These are phyloP conservation scores for Ganoderma sp. DNA, from an alignment of 1,284 basidiomycete genomes.

Conservation along the genomic window DNA sequence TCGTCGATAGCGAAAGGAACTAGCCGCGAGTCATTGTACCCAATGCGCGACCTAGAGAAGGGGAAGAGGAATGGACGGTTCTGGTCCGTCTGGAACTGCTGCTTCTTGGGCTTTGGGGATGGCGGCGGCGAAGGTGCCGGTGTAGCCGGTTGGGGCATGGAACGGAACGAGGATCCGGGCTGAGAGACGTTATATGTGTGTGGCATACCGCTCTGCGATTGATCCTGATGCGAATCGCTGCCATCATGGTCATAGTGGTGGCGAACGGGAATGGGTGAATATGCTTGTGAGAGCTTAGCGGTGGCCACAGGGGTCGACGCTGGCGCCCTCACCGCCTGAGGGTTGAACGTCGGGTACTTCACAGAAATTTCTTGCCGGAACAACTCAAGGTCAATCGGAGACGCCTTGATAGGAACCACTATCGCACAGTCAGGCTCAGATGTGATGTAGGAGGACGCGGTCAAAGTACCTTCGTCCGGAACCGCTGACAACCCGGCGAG, in stretches of 20 bases:
- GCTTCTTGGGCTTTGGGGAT: conserved; percentile 93
- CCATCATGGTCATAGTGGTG: conserved; percentile 91
- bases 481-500: conserved; percentile 71
- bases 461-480: conserved; percentile 62
- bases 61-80: conserved; percentile 94
- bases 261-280: conserved; percentile 90
- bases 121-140: conserved; percentile 91
- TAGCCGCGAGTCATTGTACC: conserved; percentile 58
- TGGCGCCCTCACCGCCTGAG: conserved; percentile 49
- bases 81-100: conserved; percentile 99
- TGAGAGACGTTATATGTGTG: conserved; percentile 55
- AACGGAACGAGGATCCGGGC: conserved; percentile 52
- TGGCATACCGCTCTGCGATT: conserved; percentile 45
- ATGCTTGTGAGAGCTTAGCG: conserved; percentile 83
- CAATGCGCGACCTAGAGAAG: conserved; percentile 67
- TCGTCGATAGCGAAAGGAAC: conserved; percentile 97
- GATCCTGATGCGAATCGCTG: conserved; percentile 52
- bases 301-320: conserved; percentile 52
- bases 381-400: conserved; percentile 85
- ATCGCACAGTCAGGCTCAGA: conserved; percentile 17
- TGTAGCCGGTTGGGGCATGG: conserved; percentile 73
- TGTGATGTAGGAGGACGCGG: not conserved
- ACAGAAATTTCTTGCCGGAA: conserved; percentile 89
- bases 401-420: conserved; percentile 76
- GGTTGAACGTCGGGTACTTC: conserved; percentile 92